Conservation (phyloP, 768 basidiomycete species). For the Leccinum imitatum region DNA sequence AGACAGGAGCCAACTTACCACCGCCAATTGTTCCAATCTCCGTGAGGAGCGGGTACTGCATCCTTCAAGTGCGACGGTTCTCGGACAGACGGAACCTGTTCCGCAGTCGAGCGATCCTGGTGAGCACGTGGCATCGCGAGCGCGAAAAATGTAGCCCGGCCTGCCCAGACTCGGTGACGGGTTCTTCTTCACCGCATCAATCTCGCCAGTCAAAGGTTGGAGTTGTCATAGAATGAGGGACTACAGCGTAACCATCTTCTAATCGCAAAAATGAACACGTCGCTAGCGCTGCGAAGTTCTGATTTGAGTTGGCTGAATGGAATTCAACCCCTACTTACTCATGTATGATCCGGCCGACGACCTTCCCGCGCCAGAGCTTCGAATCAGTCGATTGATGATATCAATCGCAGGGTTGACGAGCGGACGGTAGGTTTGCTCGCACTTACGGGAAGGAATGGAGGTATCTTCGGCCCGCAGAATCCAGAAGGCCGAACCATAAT, state of each 20-base stretch:
- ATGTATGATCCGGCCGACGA: conserved; percentile 26
- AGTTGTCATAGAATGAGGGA: conserved; percentile 12
- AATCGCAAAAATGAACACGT: neutral
- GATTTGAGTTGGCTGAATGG: conserved; percentile 1
- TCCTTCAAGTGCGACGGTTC: neutral
- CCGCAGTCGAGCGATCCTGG: conserved; percentile 7
- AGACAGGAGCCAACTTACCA: conserved; percentile 12
- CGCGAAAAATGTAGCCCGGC: conserved; percentile 12
- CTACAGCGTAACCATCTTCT: conserved; percentile 8
- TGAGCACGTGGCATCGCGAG: neutral
- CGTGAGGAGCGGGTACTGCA: conserved; percentile 4
- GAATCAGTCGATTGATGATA: neutral
- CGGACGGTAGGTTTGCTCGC: conserved; percentile 5
- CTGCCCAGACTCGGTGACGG: neutral
- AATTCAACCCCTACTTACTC: neutral
- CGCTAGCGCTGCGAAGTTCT: conserved; percentile 4
- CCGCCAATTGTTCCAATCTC: conserved; percentile 7
- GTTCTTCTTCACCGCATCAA: neutral
- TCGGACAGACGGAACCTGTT: conserved; percentile 5
- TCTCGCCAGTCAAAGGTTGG: neutral
- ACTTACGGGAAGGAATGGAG: conserved; percentile 19
- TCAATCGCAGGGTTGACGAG: neutral
- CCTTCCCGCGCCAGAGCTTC: neutral
- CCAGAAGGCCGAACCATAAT: conserved; percentile 1
- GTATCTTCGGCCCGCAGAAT: neutral